Conservation (phyloP, 202 grass and related monocot genomes). For the Musa balbisiana region DNA sequence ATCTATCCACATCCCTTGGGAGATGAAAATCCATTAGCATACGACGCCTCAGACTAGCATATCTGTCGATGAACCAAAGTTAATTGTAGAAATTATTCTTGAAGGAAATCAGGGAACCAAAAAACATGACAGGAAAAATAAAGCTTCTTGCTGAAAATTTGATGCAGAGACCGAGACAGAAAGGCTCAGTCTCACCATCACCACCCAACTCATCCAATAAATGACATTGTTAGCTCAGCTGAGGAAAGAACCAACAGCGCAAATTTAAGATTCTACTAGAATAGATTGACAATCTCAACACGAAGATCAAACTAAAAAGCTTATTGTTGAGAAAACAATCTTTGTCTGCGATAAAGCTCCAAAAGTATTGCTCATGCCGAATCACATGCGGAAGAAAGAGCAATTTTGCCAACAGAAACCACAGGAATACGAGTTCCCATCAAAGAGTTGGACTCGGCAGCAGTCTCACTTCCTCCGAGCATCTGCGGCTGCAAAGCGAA, state of each 20-base stretch:
- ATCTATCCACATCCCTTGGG: slow-evolving; percentile 45
- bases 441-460: neutral
- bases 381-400: neutral
- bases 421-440: too few species aligned
- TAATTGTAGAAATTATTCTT: slow-evolving; percentile 1
- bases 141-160: neutral
- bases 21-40: slow-evolving; percentile 66
- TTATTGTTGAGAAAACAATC: neutral
- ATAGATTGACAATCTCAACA: too few species aligned
- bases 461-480: slow-evolving; percentile 58
- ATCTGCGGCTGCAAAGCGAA: slow-evolving; percentile 63
- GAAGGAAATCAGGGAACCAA: neutral
- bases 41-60: slow-evolving; percentile 59
- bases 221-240: too few species aligned
- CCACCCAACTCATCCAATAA: too few species aligned
- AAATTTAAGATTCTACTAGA: too few species aligned
- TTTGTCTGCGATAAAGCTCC: neutral
- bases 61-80: slow-evolving; percentile 27
- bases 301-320: neutral
- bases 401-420: neutral
- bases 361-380: too few species aligned
- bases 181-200: too few species aligned
- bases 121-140: neutral
- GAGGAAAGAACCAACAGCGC: too few species aligned
- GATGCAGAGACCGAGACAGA: too few species aligned